Evolutionary conservation across 192 early-diverging fungal species (phyloP).

Genomic region (Coemansia javaensis): DNA sequence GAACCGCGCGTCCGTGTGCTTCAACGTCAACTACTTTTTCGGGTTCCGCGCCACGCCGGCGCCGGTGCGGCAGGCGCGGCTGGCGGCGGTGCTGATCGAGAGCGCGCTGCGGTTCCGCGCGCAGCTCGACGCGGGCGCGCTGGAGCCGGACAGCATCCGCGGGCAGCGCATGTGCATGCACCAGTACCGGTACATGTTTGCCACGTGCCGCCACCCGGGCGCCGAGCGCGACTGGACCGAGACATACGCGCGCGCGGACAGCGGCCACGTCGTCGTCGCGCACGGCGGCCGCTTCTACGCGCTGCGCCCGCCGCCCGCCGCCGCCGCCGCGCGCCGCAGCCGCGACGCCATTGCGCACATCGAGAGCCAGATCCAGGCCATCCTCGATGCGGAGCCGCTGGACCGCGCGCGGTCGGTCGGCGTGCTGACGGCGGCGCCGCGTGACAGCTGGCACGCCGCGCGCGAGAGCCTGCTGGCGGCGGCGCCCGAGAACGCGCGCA

Average conservation of each 20-base stretch:
- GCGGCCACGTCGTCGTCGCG: conserved; percentile 69
- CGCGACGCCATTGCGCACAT: conserved; percentile 49
- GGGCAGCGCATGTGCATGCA: conserved; percentile 70
- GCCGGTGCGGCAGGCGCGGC: conserved; percentile 31
- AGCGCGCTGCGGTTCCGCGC: conserved; percentile 60
- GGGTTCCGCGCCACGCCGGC: conserved; percentile 45
- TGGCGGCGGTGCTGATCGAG: conserved; percentile 63
- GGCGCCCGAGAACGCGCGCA: conserved; percentile 57
- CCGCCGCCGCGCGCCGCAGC: conserved; percentile 18
- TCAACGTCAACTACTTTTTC: conserved; percentile 51
- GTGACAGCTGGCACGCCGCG: conserved; percentile 54
- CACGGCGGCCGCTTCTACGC: conserved; percentile 74
- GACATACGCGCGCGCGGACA: conserved; percentile 54
- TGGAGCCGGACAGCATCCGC: conserved; percentile 68
- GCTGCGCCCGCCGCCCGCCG: conserved; percentile 51
- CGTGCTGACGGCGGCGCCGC: conserved; percentile 53
- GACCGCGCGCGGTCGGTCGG: conserved; percentile 47
- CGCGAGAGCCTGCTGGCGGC: conserved; percentile 56
- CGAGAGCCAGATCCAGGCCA: conserved; percentile 57
- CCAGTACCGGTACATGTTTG: conserved; percentile 84
- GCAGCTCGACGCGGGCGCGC: conserved; percentile 54
- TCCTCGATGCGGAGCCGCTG: conserved; percentile 55
- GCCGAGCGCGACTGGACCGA: conserved; percentile 62
- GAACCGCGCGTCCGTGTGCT: conserved; percentile 50
- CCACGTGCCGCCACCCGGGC: conserved; percentile 71